Evolutionary conservation across 805 yeast species (phyloP), one percentile per base, ranked within the genome.

Genomic region (Sungouiozyma ichnusensis): DNA sequence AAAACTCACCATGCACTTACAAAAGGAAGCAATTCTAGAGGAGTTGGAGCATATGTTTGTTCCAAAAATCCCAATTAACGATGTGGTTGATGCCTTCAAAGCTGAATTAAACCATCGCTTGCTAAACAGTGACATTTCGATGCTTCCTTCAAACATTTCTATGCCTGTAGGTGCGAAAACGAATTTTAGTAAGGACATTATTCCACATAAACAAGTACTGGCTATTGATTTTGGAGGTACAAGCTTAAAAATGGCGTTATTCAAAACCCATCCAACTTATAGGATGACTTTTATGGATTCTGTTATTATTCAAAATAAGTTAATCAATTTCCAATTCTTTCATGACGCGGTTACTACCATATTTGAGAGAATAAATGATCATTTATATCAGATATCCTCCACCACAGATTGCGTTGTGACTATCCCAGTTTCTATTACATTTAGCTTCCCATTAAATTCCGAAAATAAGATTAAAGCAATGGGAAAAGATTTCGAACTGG

Each of bases 401-500:
- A 16, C 20, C 19, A 16, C 19, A 24, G 16, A 20, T 33, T 20
- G 16, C 6, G 19, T 39, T 11, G 15, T 38, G 6, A 44, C 31
- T 33, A 36, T 47, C 2, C 46, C 46, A 39, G 60, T 64, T 16
- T 64, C 61, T n/a, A 55, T 61, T 3, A 63, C 63, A 3, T 57
- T 56, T 39, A 54, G 60, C 38, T 58, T 57, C 46, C 62, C 50
- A 50, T 55, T 69, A 52, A 62, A 43, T 39, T 18, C 44, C 3
- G 38, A 45, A 14, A 48, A 49, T 36, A 46, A 61, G 35, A 68
- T 81, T 33, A 58, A 65, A 15, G 66, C 68, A 33, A 75, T 77
- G 60, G 76, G 80, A n/a, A 81, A 81, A 58, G 85, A 85, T 1
- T 80, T 71, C 63, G 51, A 53, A 9, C 53, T 79, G 41, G 49